Evolutionary conservation across 768 basidiomycete genomes (phyloP), one percentile per base, ranked within the genome.

Genomic region (Leucocoprinus birnbaumii): DNA sequence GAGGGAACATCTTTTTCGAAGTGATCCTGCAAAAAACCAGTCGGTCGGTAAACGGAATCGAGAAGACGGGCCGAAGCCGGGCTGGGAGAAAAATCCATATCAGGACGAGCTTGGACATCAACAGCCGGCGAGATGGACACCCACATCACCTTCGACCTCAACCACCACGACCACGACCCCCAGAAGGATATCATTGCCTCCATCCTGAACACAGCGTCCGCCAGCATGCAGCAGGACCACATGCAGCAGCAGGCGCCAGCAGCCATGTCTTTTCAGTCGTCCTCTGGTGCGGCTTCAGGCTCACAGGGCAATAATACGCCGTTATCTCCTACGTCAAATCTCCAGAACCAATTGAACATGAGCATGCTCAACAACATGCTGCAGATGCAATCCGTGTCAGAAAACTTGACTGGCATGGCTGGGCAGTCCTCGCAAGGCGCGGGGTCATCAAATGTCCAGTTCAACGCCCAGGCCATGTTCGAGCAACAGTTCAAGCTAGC

Each of bases 401-500:
- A 63, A 60, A 31, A 62, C 65, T 42, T 65, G 51, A 49, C 58
- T 56, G 55, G 41, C 16, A 49, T 47, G 42, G 14, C 46, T 31
- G 59, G 26, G 13, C 54, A 55, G 21, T 21, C 46, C 10, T n/a
- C 48, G 3, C 54, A 48, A 18, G 22, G 27, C 22, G 19, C 21
- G 13, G 21, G 41, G 8, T 13, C 47, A n/a, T 31, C 54, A 16
- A 48, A 41, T 18, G 21, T 43, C 40, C 57, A 65, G 47, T 64
- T 64, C 42, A 75, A 71, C 34, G 74, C 81, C 5, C 80, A 81
- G 50, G 65, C 85, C 44, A 62, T 82, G 58, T 68, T 88, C 40
- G 86, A 89, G 63, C 88, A 91, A 61, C 89, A 91, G 66, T 81
- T 89, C 72, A 87, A 86, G 66, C 76, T 92, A 43, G 80, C 80